Base-by-base conservation (phyloP, 148 eudicot species). In the Camellia granthamiana region DNA sequence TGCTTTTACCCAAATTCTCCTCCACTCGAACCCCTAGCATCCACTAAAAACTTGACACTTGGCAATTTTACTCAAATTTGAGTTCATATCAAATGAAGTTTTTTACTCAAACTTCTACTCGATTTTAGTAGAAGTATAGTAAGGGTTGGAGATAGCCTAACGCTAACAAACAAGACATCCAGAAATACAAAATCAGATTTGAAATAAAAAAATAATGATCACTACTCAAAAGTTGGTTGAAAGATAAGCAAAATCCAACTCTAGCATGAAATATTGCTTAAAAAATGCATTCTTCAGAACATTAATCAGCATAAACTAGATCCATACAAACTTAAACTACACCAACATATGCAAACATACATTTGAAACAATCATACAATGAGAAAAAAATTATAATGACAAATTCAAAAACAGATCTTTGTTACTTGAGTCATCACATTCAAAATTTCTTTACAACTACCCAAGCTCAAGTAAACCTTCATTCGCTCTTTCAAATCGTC, bases 401-500 rank as follows among this genome's bases (percentile, higher is more conserved):
- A 72, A 77, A 46, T 18, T 7, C 16, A 72, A 56, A 60, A 42
- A 60, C 85, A 78, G 3, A 91, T 97, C 97, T 93, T 95, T 78
- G 91, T 81, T 60, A 93, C 90, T 19, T 80, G 97, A 80, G 90
- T 82, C 95, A 96, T 92, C 16, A 89, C 84, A 82, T 78, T 80
- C 43, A 96, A 90, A 55, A 96, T 87, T 80, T 96, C 97, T 79
- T 89, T 80, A 80, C 97, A 93, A 52, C 88, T 65, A 54, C 81
- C 92, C 69, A 91, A 87, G 67, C 92, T 91, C 92, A 96, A 80
- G 80, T 88, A 93, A 73, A 86, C 92, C 80, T 91, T 81, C 98
- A 96, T 88, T 55, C 99, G 88, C 80, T 85, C 87, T 79, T 89
- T 88, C 88, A 96, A 84, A 86, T 96, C 99, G n/a, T 93, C 98